Evolutionary conservation across 306 rosid species (phyloP), one percentile per base, ranked within the genome.

Genomic region (Cucurbita argyrosperma): DNA sequence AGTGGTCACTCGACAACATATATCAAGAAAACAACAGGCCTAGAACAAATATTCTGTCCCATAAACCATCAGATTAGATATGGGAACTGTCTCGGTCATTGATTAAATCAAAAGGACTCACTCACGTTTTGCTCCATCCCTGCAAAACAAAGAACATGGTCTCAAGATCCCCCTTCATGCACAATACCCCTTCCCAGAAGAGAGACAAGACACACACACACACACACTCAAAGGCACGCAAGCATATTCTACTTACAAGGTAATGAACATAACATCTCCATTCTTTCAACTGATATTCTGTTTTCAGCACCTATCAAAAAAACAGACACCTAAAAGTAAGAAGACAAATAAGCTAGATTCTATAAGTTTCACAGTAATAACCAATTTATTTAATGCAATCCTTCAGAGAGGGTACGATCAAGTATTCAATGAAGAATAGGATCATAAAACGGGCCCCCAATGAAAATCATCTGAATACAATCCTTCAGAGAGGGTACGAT

Each of bases 41-140:
- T 21, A 67, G 40, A 46, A 67, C 42, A 19, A 45, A 47, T 40
- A 50, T 8, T 51, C 61, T 35, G 42, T 8, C 53, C 18, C 50
- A 55, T 9, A 10, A 72, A 72, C 62, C 42, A 59, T 13, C 11
- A 56, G 21, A 57, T 51, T 23, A 47, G 61, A 53, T 23, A 69
- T 21, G 10, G 57, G 62, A 65, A 71, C 23, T 66, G 46, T 67
- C 59, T 12, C 56, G 38, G 52, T 19, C 69, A 46, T 74, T 30
- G 35, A 30, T 30, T 46, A 45, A 66, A 4, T 43, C 11, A 75
- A 77, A 67, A 77, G 63, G 10, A 50, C 10, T 47, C 40, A 65
- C 84, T 79, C 78, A 90, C 98, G 78, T 88, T 80, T 87, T 90
- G 82, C 77, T 90, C 98, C 98, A 93, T 38, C 98, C 96, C 98